phyloP scores from a whole-genome alignment of 345 rosid species.

The Eucalyptus brandiana region DNA sequence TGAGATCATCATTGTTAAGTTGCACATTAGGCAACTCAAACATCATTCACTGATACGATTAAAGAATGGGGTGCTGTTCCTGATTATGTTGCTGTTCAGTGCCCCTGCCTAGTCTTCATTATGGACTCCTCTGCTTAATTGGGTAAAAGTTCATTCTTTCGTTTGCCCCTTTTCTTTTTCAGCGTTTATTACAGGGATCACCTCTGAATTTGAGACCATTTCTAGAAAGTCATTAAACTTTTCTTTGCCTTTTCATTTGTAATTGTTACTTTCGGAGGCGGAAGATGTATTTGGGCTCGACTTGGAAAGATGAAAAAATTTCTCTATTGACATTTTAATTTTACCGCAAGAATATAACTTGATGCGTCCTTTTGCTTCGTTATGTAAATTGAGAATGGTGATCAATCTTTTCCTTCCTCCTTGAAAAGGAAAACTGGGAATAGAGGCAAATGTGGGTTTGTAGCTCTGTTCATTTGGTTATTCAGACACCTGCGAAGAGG shows the following conservation, averaged over 20 bases:
- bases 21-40: background rate
- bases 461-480: background rate
- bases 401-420: background rate
- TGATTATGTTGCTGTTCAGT: background rate
- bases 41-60: background rate
- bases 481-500: background rate
- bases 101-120: background rate
- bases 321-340: background rate
- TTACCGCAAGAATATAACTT: background rate
- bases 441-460: background rate
- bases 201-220: background rate
- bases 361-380: background rate
- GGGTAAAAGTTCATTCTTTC: background rate
- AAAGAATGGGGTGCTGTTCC: background rate
- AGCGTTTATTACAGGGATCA: background rate
- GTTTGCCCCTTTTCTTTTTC: background rate
- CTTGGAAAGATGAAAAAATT: background rate
- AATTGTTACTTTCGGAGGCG: background rate
- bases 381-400: background rate
- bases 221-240: background rate
- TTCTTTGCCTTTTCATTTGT: background rate
- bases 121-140: background rate
- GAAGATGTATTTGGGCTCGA: background rate
- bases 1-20: background rate
- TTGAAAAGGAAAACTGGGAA: background rate